Evolutionary conservation across 176 grass and related monocot species (phyloP).

Genomic region (Oryza officinalis): DNA sequence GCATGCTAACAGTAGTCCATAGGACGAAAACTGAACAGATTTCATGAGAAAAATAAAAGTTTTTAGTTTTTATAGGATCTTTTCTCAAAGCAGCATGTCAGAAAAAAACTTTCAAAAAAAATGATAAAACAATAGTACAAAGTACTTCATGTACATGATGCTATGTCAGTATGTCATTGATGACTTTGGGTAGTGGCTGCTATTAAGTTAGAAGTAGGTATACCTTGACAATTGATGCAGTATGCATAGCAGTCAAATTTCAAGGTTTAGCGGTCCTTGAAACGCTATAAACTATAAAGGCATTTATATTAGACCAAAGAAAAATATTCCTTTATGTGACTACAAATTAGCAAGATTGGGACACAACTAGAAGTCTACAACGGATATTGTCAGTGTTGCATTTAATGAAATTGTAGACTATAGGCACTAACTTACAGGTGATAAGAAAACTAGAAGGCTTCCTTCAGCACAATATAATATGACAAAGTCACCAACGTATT

Average conservation of each 20-base stretch:
- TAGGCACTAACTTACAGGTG: not conserved
- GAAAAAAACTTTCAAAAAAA: not conserved
- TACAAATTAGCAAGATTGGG: not conserved
- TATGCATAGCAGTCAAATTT: not conserved
- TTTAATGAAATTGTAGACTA: not conserved
- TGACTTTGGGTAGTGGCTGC: not conserved
- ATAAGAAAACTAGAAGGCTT: not conserved
- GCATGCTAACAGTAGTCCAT: not conserved
- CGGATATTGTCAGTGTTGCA: not conserved
- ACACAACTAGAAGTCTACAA: not conserved
- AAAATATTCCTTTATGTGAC: not conserved
- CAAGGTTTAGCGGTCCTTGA: not conserved
- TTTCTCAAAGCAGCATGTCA: not conserved
- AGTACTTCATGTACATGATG: not conserved
- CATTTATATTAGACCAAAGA: not conserved
- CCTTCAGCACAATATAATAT: not conserved
- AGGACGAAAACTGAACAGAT: not conserved
- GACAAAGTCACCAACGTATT: not conserved
- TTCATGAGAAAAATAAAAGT: too few relatives aligned
- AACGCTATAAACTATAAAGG: not conserved
- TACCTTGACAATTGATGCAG: not conserved
- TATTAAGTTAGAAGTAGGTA: not conserved
- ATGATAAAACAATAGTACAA: not conserved
- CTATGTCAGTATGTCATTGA: not conserved
- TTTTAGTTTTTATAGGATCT: not conserved